Evolutionary conservation across 1,284 basidiomycete species (phyloP), one percentile per base, ranked within the genome.

Genomic region (Ustilago vetiveriae): DNA sequence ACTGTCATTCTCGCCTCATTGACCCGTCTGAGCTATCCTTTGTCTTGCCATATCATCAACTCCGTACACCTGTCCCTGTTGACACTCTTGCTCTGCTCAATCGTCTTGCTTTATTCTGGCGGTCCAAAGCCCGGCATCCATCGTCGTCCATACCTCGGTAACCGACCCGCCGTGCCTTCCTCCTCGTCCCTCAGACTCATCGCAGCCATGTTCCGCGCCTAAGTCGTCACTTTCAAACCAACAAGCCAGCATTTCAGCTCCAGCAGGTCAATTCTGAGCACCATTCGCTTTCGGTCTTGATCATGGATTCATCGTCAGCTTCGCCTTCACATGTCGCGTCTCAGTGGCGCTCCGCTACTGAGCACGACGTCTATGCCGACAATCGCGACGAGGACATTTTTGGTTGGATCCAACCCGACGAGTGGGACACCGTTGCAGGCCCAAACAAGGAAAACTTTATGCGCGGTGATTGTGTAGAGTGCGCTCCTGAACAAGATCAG

Each of bases 321-420:
- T 16, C 11, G 6, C 4, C 13, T 14, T n/a, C n/a, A n/a, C n/a
- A n/a, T n/a, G n/a, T n/a, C n/a, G n/a, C n/a, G n/a, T n/a, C 27
- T n/a, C 41, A 24, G 14, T 66, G 41, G 32, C 57, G 48, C 21
- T 67, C 57, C 10, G 64, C 64, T 16, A 67, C 66, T 6, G 55
- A 54, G 13, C 66, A 69, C 48, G 48, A 69, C 22, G 66, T 69
- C 29, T 63, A 53, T 19, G 66, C 66, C 37, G 66, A 69, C 55
- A 69, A 69, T 30, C 66, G 59, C 17, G 55, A 53, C 30, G 67
- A 70, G 44, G 44, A 70, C 51, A 59, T 65, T 56, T 70, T 70
- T 57, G 67, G 67, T 19, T 70, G 67, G 67, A 42, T 70, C 16
- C 67, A 70, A 23, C 67, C 67, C 17, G 56, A 70, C 33, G 67